A percentile compares a stretch with the other conserved stretches of the same genome.
Evolutionary conservation across 2,329 filamentous ascomycete species (phyloP).

Genomic region (Moelleriella libera): DNA sequence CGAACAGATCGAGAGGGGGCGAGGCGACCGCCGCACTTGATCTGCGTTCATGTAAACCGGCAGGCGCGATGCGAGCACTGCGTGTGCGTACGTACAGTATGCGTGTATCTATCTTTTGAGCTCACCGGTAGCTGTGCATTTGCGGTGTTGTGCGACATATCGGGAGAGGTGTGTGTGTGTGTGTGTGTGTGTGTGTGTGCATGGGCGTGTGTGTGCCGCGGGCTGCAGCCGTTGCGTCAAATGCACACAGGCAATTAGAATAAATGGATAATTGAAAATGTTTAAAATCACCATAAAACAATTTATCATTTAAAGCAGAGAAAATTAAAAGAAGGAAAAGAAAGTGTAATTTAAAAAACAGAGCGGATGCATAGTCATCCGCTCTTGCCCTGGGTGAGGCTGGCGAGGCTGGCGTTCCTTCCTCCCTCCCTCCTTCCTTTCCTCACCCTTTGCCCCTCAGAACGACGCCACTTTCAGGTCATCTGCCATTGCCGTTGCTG

Average conservation of each 20-base stretch:
- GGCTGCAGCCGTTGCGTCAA: neutral
- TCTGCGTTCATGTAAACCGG: too few relatives aligned
- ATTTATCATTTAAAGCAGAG: neutral
- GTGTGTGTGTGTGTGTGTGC: neutral
- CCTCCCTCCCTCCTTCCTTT: neutral
- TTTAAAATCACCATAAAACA: too few relatives aligned
- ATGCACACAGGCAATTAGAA: too few relatives aligned
- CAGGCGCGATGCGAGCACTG: too few relatives aligned
- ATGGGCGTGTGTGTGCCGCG: neutral
- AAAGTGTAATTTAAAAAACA: neutral
- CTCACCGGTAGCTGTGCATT: neutral
- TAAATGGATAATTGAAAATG: too few relatives aligned
- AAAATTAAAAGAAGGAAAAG: neutral
- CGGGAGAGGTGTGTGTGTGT: neutral
- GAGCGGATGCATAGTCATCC: neutral
- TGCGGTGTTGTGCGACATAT: neutral
- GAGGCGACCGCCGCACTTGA: too few relatives aligned
- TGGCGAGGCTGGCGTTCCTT: neutral
- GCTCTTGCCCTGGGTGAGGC: neutral
- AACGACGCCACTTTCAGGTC: neutral
- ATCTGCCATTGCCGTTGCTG: neutral
- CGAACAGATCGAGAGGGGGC: neutral
- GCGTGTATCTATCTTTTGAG: neutral
- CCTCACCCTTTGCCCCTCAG: neutral
- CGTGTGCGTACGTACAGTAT: neutral